Conservation (phyloP, 495 filamentous ascomycete genomes). For the Bacidia gigantensis region DNA sequence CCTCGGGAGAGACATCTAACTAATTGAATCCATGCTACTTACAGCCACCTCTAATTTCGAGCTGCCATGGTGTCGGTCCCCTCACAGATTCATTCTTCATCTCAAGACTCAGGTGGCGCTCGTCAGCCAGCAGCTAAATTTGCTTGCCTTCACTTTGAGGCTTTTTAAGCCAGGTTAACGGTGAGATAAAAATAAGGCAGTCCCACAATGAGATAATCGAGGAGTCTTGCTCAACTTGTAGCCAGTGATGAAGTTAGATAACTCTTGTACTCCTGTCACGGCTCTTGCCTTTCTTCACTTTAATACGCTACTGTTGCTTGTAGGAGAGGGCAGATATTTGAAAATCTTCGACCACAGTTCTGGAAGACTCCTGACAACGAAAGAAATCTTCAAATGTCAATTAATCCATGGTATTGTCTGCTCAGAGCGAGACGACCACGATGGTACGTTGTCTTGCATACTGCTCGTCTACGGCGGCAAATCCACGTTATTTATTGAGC, state of each 20-base stretch:
- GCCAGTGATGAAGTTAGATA: neutral
- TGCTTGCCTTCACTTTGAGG: too few species aligned
- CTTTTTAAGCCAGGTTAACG: too few species aligned
- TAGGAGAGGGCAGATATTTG: conserved; percentile 64
- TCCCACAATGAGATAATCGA: too few species aligned
- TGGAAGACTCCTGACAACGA: conserved; percentile 22
- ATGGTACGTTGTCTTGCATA: neutral
- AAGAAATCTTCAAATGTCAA: conserved; percentile 44
- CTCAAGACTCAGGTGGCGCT: too few species aligned
- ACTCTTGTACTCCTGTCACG: conserved; percentile 7
- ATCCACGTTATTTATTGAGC: conserved; percentile 16
- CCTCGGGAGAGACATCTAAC: too few species aligned
- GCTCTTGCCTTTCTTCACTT: conserved; percentile 10
- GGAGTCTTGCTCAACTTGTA: too few species aligned
- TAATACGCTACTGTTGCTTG: conserved; percentile 33
- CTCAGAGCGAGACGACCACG: neutral
- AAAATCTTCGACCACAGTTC: conserved; percentile 36
- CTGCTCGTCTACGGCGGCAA: conserved; percentile 45
- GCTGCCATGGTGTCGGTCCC: too few species aligned
- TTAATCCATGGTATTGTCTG: conserved; percentile 55
- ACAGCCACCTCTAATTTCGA: too few species aligned
- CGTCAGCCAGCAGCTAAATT: too few species aligned
- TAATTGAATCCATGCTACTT: too few species aligned
- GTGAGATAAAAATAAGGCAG: too few species aligned
- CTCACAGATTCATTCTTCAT: too few species aligned